Percentiles rank a stretch among this genome's conserved stretches.
Evolutionary conservation across 2,329 filamentous ascomycete species (phyloP).

Genomic region (Ampelomyces quisqualis): DNA sequence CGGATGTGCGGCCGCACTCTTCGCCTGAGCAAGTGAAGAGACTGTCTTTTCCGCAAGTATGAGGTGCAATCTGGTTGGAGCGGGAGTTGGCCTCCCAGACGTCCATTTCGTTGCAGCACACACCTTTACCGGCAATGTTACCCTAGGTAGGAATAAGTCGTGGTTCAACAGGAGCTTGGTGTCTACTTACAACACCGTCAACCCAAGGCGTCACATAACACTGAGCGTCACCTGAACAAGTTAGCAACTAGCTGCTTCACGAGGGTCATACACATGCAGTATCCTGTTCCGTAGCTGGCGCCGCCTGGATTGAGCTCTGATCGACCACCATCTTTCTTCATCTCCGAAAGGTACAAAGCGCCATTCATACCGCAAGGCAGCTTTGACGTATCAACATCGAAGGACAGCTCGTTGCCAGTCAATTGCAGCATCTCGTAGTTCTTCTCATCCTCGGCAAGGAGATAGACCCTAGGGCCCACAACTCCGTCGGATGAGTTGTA

Average conservation of each 20-base stretch:
- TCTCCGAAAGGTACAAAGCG: constrained; percentile 45
- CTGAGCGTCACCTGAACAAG: constrained; percentile 29
- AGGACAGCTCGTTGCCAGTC: constrained; percentile 68
- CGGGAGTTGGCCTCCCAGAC: constrained; percentile 58
- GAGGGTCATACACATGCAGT: constrained; percentile 35
- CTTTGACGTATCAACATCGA: constrained; percentile 63
- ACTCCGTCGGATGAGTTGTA: constrained; percentile 40
- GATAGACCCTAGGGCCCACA: constrained; percentile 60
- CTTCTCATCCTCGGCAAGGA: constrained; percentile 59
- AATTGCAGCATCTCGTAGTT: constrained; percentile 67
- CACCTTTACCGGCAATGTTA: constrained; percentile 48
- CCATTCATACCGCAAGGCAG: constrained; percentile 48
- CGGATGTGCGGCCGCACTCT: constrained; percentile 42
- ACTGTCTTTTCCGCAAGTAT: constrained; percentile 51
- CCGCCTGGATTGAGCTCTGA: constrained; percentile 50
- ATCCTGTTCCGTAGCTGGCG: constrained; percentile 62
- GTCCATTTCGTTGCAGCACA: constrained; percentile 59
- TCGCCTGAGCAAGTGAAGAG: constrained; percentile 48
- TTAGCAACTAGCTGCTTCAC: not conserved
- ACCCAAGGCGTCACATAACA: constrained; percentile 50
- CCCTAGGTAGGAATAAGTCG: constrained; percentile 43
- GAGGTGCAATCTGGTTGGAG: constrained; percentile 51
- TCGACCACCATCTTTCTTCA: constrained; percentile 42
- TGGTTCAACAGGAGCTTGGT: constrained; percentile 18
- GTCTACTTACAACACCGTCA: constrained; percentile 38